Conservation (phyloP, 2,329 filamentous ascomycete species). For the Aureobasidium zeae region DNA sequence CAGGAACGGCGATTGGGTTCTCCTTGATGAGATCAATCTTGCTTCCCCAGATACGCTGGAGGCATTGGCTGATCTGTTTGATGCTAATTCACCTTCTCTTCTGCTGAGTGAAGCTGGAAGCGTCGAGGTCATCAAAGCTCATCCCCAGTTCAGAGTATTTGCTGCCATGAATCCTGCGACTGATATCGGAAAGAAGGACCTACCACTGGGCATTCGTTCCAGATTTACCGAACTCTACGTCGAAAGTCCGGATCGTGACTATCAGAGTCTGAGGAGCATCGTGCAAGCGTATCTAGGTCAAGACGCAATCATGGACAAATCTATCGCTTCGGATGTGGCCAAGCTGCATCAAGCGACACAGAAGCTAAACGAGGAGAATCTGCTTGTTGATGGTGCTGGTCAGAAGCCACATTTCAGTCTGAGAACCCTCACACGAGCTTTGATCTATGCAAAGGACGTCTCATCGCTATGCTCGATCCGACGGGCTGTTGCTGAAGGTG, state of each 20-base stretch:
- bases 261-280: conserved; percentile 78
- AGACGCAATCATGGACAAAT: conserved; percentile 57
- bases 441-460: conserved; percentile 82
- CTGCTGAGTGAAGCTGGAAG: conserved; percentile 88
- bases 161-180: conserved; percentile 99
- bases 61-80: conserved; percentile 81
- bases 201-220: conserved; percentile 79
- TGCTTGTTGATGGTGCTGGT: conserved; percentile 85
- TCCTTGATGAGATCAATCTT: conserved; percentile 94
- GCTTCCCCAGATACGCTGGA: conserved; percentile 92
- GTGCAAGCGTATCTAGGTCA: conserved; percentile 79
- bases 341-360: conserved; percentile 84
- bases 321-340: conserved; percentile 70
- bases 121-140: conserved; percentile 78
- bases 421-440: conserved; percentile 78
- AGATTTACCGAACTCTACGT: conserved; percentile 96
- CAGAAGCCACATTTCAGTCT: conserved; percentile 97
- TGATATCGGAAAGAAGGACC: conserved; percentile 89
- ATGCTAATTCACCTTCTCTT: conserved; percentile 66
- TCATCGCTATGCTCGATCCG: conserved; percentile 75
- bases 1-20: conserved; percentile 90
- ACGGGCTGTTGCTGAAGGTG: conserved; percentile 83
- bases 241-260: conserved; percentile 74
- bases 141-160: conserved; percentile 90
- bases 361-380: conserved; percentile 66